A percentile compares a stretch with the other conserved stretches of the same genome.
These are phyloP conservation scores for Calonectria fujianensis DNA, from an alignment of 2,329 filamentous ascomycete species.

Conservation along the genomic window DNA sequence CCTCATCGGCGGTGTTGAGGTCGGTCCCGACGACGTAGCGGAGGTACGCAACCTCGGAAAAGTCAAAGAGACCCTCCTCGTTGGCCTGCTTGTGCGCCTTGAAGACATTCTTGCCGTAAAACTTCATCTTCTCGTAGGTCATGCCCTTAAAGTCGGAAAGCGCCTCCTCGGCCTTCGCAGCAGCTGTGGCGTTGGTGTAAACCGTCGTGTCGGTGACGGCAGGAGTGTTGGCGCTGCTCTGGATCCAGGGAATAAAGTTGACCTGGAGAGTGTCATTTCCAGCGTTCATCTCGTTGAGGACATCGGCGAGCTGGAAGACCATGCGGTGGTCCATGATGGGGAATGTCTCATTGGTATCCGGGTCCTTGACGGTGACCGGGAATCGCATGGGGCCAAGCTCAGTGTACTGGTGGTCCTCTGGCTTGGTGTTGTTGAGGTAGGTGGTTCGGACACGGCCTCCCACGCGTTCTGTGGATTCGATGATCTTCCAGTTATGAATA, in stretches of 20 bases:
- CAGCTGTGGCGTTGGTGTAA: constrained; percentile 53
- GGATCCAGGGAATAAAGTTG: constrained; percentile 79
- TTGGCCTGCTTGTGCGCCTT: constrained; percentile 56
- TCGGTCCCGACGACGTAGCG: constrained; percentile 59
- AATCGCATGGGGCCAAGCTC: constrained; percentile 81
- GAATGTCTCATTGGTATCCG: constrained; percentile 70
- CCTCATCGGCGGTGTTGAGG: constrained; percentile 62
- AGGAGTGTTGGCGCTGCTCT: constrained; percentile 65
- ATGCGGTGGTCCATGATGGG: constrained; percentile 79
- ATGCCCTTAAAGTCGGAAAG: constrained; percentile 55
- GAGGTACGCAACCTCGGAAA: constrained; percentile 57
- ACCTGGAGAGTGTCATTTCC: constrained; percentile 68
- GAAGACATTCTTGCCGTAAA: constrained; percentile 56
- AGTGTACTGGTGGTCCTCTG: constrained; percentile 69
- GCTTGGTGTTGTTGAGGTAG: constrained; percentile 63
- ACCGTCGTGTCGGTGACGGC: constrained; percentile 47
- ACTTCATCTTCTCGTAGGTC: constrained; percentile 47
- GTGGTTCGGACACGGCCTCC: constrained; percentile 66
- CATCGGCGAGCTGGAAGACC: constrained; percentile 78
- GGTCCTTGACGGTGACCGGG: constrained; percentile 71
- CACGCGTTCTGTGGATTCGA: constrained; percentile 63
- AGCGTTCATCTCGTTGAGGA: constrained; percentile 76
- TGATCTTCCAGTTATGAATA: constrained; percentile 66
- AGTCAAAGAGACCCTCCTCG: constrained; percentile 56
- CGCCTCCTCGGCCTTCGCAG: constrained; percentile 47